phyloP scores from a whole-genome alignment of 495 filamentous ascomycete species.

The Elaphomyces granulatus region DNA sequence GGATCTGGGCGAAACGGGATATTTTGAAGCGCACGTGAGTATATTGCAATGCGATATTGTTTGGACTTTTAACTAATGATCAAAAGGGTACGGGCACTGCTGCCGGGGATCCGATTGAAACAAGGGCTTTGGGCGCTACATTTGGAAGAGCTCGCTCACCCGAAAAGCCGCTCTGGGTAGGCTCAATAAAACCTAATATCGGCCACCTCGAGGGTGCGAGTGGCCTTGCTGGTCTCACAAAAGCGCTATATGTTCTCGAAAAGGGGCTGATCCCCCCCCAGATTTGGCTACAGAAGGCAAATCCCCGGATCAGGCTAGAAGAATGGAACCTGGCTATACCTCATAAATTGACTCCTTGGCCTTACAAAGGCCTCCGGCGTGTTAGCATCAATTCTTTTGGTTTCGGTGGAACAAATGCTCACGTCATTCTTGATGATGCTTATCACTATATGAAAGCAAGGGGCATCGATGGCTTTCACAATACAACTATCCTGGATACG shows the following conservation, averaged over 20 bases:
- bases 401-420: constrained; percentile 11
- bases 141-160: constrained; percentile 16
- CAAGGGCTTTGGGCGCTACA: constrained; percentile 26
- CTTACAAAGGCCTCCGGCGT: constrained; percentile 4
- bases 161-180: constrained; percentile 10
- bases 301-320: constrained; percentile 12
- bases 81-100: constrained; percentile 31
- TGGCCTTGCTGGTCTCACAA: constrained; percentile 28
- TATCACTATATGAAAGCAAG: too few species aligned
- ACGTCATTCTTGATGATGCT: constrained; percentile 10
- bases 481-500: too few species aligned
- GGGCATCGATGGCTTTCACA: too few species aligned
- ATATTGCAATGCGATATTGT: constrained; percentile 4
- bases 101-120: constrained; percentile 24
- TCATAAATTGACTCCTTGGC: constrained; percentile 8
- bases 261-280: constrained; percentile 27
- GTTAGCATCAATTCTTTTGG: constrained; percentile 13
- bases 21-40: constrained; percentile 13
- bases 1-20: constrained; percentile 11
- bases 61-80: constrained; percentile 12
- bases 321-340: constrained; percentile 15
- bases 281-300: constrained; percentile 8
- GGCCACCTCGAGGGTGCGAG: constrained; percentile 18
- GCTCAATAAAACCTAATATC: constrained; percentile 20
- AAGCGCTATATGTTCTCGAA: constrained; percentile 25